Base-by-base conservation (phyloP, 495 filamentous ascomycete genomes). In the Xanthoparmelia taractica region DNA sequence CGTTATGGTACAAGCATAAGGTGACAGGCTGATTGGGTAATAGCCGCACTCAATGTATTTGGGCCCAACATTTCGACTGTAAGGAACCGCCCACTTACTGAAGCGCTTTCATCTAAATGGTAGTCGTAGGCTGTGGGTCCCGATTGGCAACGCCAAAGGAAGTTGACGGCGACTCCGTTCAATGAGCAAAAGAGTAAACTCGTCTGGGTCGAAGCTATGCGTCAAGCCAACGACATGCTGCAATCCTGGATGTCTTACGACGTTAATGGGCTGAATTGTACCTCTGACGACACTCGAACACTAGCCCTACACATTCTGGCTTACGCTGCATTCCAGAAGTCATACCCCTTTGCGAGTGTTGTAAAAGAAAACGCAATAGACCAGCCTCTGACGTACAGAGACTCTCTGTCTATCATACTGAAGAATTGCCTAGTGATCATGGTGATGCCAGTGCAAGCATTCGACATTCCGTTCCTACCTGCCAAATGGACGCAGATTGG, bases 121-220 rank as follows among this genome's bases (percentile, higher is more conserved):
- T 60, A 27, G 67, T 65, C 37, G 55, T 23, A 74, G 71, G 63
- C 56, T 13, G 69, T 72, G 25, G 77, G 77, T 27, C 61, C 67
- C 0, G 72, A 76, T 25, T 79, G 77, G 78, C 69, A 73, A 58
- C 71, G 74, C 15, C 76, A 79, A 36, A 66, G 78, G 6, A 75
- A 73, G 59, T 56, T 74, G 17, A 73, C 73, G 6, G 69, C 75
- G 0, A 63, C 72, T 1, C 73, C 73, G 0, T 80, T 81, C 63
- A 80, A 78, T 61, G 77, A 81, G 64, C 68, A 66, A 1, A 80
- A 70, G 55, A 80, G 72, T 60, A 63, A 56, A 0, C 60, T 76
- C 10, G 76, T 80, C 3, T 80, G 78, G 79, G 54, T 55, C 1
- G 76, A 79, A 67, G 66, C 73, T 2, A 17, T 79, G 0, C 65